Evolutionary conservation across 306 rosid species (phyloP), one percentile per base, ranked within the genome.

Genomic region (Quercus aquifolioides): DNA sequence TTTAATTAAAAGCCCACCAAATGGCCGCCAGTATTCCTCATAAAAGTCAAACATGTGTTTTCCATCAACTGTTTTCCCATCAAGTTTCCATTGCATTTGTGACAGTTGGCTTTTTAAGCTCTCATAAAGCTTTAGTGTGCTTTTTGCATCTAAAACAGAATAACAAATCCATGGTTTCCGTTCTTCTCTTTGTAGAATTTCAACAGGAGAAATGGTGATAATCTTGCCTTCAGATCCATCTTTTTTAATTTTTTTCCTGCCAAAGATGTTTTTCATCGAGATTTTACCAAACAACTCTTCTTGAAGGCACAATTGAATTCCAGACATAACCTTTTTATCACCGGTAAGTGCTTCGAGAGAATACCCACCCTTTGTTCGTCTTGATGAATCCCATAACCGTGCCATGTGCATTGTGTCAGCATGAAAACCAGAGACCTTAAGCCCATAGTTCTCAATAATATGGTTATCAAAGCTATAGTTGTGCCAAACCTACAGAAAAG

Each of bases 401-500:
- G 98, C 98, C 97, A 94, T 90, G 83, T 94, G 98, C 97, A 94
- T 94, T 55, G 98, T 94, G 82, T 94, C 98, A 11, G 98, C 98
- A 73, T 91, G 97, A 84, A 94, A 94, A 83, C 98, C 98, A 52
- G 97, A 91, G 75, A 94, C 85, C 83, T 90, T 85, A 81, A 94
- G 74, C 84, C 98, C 97, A 80, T 91, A 94, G 83, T 91, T 94
- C 91, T 94, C 97, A 63, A 94, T 85, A 57, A 94, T 86, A 86
- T 94, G 98, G 84, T 87, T 84, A 82, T 94, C 98, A 64, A 94
- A 94, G 90, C 98, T 94, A 79, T 94, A 94, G 83, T 94, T 94
- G 88, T 94, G 98, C 98, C 98, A 94, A 41, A 94, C 97, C 98
- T 94, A 82, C 80, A 85, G 52, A 75, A 80, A 60, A 79, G 76